Conservation (phyloP, 148 eudicot species). For the Chenopodium berlandieri region DNA sequence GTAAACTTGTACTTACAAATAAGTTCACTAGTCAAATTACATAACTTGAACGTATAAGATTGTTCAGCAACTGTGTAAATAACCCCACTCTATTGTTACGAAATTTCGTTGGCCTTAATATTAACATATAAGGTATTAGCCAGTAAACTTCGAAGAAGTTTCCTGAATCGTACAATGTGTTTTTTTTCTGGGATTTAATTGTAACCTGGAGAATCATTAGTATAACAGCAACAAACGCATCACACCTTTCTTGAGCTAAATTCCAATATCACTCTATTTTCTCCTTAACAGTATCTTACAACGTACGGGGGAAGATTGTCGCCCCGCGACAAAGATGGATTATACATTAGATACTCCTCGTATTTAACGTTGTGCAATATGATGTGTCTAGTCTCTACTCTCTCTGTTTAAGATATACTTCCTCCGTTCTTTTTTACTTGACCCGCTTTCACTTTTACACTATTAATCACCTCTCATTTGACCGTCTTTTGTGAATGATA, state of each 20-base stretch:
- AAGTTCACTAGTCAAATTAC: neutral
- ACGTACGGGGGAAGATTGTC: too few relatives aligned
- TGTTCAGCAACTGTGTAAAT: too few relatives aligned
- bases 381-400: too few relatives aligned
- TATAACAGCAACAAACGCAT: neutral
- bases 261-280: neutral
- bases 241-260: neutral
- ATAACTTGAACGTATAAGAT: neutral
- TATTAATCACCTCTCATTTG: too few relatives aligned
- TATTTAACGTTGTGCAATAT: too few relatives aligned
- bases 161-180: neutral
- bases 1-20: neutral
- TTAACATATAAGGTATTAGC: neutral
- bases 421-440: too few relatives aligned
- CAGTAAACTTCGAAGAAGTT: slow-evolving; percentile 27
- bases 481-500: too few relatives aligned
- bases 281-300: neutral
- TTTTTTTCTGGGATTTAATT: neutral
- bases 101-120: slow-evolving; percentile 16
- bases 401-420: too few relatives aligned
- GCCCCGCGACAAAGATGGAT: too few relatives aligned
- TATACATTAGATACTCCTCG: too few relatives aligned
- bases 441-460: too few relatives aligned
- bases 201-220: neutral
- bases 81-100: neutral